phyloP scores from a whole-genome alignment of 805 yeast species.

The Teunomyces tritomae region DNA sequence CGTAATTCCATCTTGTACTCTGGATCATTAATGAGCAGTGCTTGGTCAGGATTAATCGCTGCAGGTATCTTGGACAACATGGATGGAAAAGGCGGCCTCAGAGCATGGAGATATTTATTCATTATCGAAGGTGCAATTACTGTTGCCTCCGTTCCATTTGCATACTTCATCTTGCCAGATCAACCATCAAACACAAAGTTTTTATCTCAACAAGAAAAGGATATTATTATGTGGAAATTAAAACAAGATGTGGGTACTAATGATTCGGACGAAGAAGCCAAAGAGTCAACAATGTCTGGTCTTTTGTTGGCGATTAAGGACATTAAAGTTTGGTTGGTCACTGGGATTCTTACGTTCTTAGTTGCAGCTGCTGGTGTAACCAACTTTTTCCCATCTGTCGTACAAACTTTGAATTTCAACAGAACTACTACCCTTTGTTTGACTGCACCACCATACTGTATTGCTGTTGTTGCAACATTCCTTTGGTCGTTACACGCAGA shows the following conservation, averaged over 20 bases:
- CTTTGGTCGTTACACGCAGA: constrained; percentile 57
- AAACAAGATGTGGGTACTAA: constrained; percentile 39
- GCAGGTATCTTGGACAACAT: constrained; percentile 48
- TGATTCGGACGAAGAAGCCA: constrained; percentile 34
- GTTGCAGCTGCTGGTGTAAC: constrained; percentile 63
- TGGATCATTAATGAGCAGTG: constrained; percentile 52
- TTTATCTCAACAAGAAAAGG: constrained; percentile 45
- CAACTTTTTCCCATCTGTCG: constrained; percentile 61
- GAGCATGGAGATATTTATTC: constrained; percentile 57
- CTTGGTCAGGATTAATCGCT: constrained; percentile 54
- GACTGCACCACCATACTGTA: constrained; percentile 58
- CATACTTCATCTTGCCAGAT: constrained; percentile 50
- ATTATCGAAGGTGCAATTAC: constrained; percentile 57
- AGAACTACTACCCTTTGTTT: constrained; percentile 51
- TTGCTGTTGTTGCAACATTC: constrained; percentile 50
- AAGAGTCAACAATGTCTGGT: constrained; percentile 34
- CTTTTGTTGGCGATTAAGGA: constrained; percentile 41
- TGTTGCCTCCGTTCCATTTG: constrained; percentile 41
- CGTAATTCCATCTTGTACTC: constrained; percentile 51
- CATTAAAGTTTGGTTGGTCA: constrained; percentile 46
- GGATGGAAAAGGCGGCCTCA: constrained; percentile 41
- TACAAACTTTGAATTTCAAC: constrained; percentile 50
- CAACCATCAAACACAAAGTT: constrained; percentile 50
- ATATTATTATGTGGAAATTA: constrained; percentile 40
- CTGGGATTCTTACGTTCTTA: constrained; percentile 42